Evolutionary conservation across 805 yeast genomes (phyloP), one percentile per base, ranked within the genome.

Genomic region (Pichia occidentalis): DNA sequence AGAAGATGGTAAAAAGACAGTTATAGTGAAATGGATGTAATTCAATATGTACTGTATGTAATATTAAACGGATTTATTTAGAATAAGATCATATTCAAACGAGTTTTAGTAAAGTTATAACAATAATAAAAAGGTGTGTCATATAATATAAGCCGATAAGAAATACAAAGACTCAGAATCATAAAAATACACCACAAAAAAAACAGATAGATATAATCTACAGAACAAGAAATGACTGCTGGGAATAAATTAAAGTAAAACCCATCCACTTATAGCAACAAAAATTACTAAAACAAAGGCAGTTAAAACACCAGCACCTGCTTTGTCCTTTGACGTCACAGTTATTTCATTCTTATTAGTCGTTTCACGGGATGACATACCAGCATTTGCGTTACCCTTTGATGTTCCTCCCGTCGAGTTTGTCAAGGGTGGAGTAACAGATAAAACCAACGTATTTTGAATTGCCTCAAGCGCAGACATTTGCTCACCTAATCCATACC

Each of bases 291-390:
- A 57, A 1, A 82, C 77, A 5, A 85, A 59, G 0, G 88, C 94
- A 0, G 98, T 90, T 29, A 85, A 59, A 17, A 88, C 65, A 33
- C 94, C 95, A 1, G 97, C 96, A 34, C 97, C 97, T 2, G 86
- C 95, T 50, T 70, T 73, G 54, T 85, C 95, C 43, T 73, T 76
- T 0, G 65, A 57, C 1, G 75, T 64, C 29, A 87, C 75, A 1
- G 57, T 61, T 33, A 80, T 57, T 31, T 53, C 55, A 48, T 73
- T 69, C 7, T 40, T 45, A 24, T 48, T 59, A 2, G 71, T 48
- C 7, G 70, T 56, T 34, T 79, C 81, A 7, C 73, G 75, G 29
- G 68, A 60, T 4, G 73, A 70, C 45, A 76, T 65, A 45, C 85
- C 81, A 0, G 52, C 56, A 13, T 54, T 28, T n/a, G 72, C 70